Evolutionary conservation across 805 yeast species (phyloP).

Genomic region (Yamadazyma ubonensis): DNA sequence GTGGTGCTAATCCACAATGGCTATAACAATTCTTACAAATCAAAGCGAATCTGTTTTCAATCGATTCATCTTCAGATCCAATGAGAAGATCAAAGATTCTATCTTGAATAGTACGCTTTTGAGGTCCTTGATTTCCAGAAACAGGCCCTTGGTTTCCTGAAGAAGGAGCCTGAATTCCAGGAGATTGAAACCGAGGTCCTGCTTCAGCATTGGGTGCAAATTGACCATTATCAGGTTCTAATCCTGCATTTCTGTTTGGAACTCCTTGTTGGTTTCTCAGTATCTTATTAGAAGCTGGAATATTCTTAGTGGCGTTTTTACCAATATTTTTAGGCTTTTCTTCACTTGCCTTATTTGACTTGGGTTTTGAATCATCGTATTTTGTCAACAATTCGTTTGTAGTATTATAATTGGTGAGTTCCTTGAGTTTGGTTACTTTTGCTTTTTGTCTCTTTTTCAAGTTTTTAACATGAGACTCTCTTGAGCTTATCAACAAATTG

Average conservation of each 20-base stretch:
- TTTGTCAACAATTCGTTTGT: conserved; percentile 73
- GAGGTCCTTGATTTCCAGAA: neutral
- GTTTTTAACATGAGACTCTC: conserved; percentile 20
- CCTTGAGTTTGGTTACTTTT: conserved; percentile 66
- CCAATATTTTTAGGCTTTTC: neutral
- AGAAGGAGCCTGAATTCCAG: neutral
- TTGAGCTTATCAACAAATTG: conserved; percentile 16
- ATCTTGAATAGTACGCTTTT: conserved; percentile 32
- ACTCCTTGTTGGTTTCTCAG: neutral
- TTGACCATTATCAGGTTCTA: neutral
- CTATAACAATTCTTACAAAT: conserved; percentile 63
- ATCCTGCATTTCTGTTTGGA: too few relatives aligned
- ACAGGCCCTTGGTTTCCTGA: neutral
- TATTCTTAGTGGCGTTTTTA: too few relatives aligned
- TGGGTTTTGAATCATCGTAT: conserved; percentile 29
- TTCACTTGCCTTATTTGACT: neutral
- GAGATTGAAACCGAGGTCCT: neutral
- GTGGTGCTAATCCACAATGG: conserved; percentile 84
- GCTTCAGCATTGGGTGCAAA: neutral
- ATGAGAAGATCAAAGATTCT: conserved; percentile 37
- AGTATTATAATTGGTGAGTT: conserved; percentile 68
- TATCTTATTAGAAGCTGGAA: too few relatives aligned
- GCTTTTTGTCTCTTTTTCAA: conserved; percentile 47
- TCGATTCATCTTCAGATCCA: conserved; percentile 63
- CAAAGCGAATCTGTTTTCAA: conserved; percentile 64